Evolutionary conservation across 1,284 basidiomycete species (phyloP).

Genomic region (Laetiporus sulphureus): DNA sequence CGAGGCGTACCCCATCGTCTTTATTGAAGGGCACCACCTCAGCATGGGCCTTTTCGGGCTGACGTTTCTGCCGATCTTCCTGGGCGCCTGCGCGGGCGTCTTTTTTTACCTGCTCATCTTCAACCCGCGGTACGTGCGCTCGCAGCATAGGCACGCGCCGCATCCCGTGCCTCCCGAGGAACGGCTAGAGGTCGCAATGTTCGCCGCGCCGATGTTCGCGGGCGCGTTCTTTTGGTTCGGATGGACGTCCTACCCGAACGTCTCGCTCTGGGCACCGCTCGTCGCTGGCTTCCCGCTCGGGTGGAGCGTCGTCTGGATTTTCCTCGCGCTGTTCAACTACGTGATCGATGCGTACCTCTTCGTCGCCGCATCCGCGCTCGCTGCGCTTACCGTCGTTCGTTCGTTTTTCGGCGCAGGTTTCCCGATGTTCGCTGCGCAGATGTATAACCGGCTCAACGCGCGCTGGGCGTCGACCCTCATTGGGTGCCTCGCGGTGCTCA

Average conservation of each 20-base stretch:
- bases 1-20: constrained; percentile 55
- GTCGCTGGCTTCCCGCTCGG: constrained; percentile 45
- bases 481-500: constrained; percentile 40
- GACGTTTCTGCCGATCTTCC: no score
- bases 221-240: constrained; percentile 66
- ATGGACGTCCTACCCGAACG: constrained; percentile 48
- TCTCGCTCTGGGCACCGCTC: constrained; percentile 55
- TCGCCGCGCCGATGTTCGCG: constrained; percentile 50
- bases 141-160: constrained; percentile 40
- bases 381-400: constrained; percentile 47
- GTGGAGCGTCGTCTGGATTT: constrained; percentile 46
- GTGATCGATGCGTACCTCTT: constrained; percentile 43
- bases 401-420: constrained; percentile 53
- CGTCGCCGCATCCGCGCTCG: constrained; percentile 53
- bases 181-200: constrained; percentile 47
- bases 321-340: constrained; percentile 25
- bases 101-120: constrained; percentile 44
- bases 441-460: constrained; percentile 44
- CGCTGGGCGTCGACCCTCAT: constrained; percentile 53
- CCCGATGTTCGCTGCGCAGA: constrained; percentile 49
- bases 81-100: no score
- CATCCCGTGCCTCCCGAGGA: constrained; percentile 61
- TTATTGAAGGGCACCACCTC: constrained; percentile 45
- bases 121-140: constrained; percentile 45
- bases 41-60: no score